Evolutionary conservation across 2,329 filamentous ascomycete genomes (phyloP), one percentile per base, ranked within the genome.

Genomic region (Fusarium ramigenum): DNA sequence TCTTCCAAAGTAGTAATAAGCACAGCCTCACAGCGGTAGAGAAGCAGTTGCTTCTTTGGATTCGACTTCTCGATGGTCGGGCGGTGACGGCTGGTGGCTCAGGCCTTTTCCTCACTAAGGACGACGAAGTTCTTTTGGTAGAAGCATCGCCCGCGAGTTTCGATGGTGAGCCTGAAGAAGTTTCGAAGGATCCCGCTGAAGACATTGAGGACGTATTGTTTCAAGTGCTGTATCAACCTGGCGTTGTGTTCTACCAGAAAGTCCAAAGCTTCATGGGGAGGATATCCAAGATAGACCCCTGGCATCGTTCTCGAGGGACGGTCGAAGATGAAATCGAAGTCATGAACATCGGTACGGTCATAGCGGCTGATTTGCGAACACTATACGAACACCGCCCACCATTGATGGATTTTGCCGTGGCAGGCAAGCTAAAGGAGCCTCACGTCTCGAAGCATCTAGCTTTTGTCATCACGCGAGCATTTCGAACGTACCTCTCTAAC

Each of bases 241-340:
- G 87, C 0, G 84, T 88, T 25, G 80, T 87, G 6, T 90, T 90
- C 77, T 90, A 87, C 70, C 87, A 89, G 61, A 87, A 88, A 67
- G 86, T 89, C 0, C 87, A 88, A 75, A 87, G 85, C 39, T 88
- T 89, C 75, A 88, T 88, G 80, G 87, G 87, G 5, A 83, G 86
- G 9, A 88, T 89, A 53, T 87, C 87, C 11, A 84, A 85, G 62
- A 89, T 89, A 60, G 87, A 89, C 62, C 87, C 84, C 2, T 89
- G 87, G 86, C 87, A 89, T 75, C 84, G 87, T 16, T 84, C 83
- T 30, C 83, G 87, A 12, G 87, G 87, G 9, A 89, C 87, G 0
- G 87, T 89, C 15, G 84, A 88, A 56, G 88, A 89, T 73, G 87
- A 89, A 79, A 88, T 85, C 4, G 87, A 90, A 63, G 87, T 89